A percentile compares a stretch with the other conserved stretches of the same genome.
Evolutionary conservation across 2,329 filamentous ascomycete genomes (phyloP).

Genomic region (Penicillium sp.): DNA sequence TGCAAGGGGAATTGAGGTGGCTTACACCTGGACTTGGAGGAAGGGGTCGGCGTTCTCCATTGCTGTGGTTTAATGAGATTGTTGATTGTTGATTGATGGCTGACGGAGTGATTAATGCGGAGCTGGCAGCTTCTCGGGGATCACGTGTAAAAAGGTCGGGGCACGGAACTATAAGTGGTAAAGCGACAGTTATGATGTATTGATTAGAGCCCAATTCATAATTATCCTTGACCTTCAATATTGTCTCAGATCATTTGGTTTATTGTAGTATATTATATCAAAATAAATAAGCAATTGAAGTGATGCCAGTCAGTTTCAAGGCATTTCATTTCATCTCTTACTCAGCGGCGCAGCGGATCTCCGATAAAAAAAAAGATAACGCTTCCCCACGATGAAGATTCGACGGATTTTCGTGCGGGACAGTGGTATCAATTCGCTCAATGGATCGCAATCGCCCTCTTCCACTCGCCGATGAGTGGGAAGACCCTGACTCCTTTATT

Average conservation of each 20-base stretch:
- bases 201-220: background rate
- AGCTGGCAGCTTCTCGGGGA: conserved; percentile 2
- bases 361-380: conserved; percentile 18
- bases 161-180: background rate
- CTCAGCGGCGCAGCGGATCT: conserved; percentile 6
- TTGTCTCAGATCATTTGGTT: background rate
- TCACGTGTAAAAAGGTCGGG: background rate
- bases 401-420: background rate
- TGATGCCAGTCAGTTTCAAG: background rate
- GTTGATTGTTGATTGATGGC: background rate
- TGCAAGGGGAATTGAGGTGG: background rate
- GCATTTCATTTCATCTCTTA: background rate
- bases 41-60: conserved; percentile 47
- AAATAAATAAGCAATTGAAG: background rate
- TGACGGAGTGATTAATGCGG: background rate
- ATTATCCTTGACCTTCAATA: background rate
- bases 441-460: conserved; percentile 57
- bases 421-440: background rate
- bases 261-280: background rate
- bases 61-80: conserved; percentile 9
- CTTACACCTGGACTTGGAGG: conserved; percentile 50
- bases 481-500: conserved; percentile 72
- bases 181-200: background rate
- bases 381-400: conserved; percentile 15
- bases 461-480: conserved; percentile 70